Conservation (phyloP, 495 filamentous ascomycete species). For the Glonium stellatum region DNA sequence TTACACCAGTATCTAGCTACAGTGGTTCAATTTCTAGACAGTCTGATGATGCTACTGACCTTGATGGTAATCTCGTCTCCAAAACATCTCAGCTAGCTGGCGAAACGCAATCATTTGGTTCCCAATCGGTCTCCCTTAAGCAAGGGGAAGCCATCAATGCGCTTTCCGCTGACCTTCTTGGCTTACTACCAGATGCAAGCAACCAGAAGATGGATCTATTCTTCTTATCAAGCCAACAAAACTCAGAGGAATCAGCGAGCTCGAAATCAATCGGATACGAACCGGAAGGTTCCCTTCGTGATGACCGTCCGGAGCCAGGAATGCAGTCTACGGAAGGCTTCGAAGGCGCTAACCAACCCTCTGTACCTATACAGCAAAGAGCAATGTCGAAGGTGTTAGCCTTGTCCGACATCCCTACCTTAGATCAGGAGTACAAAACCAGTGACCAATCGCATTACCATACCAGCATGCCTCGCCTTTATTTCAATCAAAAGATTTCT, state of each 20-base stretch:
- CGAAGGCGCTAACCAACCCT: background rate
- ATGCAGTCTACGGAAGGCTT: background rate
- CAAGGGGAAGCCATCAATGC: background rate
- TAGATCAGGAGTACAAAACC: background rate
- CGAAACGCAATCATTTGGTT: background rate
- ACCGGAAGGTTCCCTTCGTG: too few relatives aligned
- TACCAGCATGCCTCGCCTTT: conserved; percentile 3
- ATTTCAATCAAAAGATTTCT: conserved; percentile 14
- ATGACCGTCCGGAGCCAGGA: background rate
- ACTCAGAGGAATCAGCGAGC: background rate
- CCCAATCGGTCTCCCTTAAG: background rate
- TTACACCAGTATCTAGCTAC: conserved; percentile 3
- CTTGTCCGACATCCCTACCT: background rate
- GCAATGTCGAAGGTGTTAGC: too few relatives aligned
- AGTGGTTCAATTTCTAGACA: background rate
- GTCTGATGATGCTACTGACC: background rate
- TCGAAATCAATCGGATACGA: background rate
- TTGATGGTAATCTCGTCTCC: background rate
- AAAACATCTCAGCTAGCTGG: background rate
- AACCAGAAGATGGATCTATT: conserved; percentile 13
- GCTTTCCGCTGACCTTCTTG: conserved; percentile 15
- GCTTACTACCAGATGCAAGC: conserved; percentile 11
- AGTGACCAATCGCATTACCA: background rate
- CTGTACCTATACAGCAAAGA: background rate
- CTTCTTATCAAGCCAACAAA: background rate